phyloP scores from a whole-genome alignment of 306 rosid genomes.

The Rubus parviflorus region DNA sequence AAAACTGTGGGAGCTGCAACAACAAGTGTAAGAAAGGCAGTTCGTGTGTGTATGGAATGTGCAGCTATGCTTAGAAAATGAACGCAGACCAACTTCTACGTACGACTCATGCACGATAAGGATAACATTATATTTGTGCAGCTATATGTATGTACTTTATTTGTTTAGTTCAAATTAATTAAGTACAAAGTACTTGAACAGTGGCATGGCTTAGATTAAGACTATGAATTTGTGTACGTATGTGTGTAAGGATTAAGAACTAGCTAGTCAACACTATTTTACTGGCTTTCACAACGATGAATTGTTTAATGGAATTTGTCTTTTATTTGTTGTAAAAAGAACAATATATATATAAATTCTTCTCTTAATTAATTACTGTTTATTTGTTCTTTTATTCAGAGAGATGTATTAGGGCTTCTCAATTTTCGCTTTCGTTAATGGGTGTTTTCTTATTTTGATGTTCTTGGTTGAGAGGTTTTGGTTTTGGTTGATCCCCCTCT shows the following conservation, averaged over 20 bases:
- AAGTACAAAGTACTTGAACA: constrained; percentile 3
- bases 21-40: constrained; percentile 43
- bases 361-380: background rate
- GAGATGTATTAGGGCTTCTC: too few species aligned
- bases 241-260: constrained; percentile 8
- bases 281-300: background rate
- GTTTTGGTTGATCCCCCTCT: too few species aligned
- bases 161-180: background rate
- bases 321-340: background rate
- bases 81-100: background rate
- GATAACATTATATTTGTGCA: background rate
- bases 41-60: constrained; percentile 51
- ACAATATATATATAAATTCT: background rate
- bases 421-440: too few species aligned
- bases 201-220: background rate
- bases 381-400: too few species aligned
- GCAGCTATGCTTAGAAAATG: constrained; percentile 53
- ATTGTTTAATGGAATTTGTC: background rate
- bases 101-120: background rate
- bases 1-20: constrained; percentile 59
- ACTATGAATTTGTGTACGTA: background rate
- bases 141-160: background rate
- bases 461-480: too few species aligned
- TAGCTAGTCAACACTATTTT: background rate
- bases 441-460: too few species aligned